Conservation (phyloP, 2,329 filamentous ascomycete genomes). For the Annulohypoxylon truncatum region DNA sequence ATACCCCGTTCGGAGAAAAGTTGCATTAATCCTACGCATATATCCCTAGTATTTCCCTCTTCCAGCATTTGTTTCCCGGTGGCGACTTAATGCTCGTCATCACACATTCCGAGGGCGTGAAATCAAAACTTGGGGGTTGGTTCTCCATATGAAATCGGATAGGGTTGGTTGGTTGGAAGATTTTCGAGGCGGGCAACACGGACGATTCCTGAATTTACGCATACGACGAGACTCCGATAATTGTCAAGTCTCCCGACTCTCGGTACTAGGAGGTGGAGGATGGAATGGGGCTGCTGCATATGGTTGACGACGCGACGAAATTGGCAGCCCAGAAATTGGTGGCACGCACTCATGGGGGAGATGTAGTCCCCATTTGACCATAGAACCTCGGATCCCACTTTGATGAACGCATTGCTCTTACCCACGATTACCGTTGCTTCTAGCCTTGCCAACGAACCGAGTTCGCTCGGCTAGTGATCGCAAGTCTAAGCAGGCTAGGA, state of each 20-base stretch:
- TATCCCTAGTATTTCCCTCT: conserved; percentile 18
- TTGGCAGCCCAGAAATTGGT: conserved; percentile 1
- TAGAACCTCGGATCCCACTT: not conserved
- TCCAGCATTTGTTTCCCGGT: conserved; percentile 25
- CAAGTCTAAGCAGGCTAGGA: not conserved
- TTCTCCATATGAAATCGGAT: conserved; percentile 12
- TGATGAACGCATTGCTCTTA: not conserved
- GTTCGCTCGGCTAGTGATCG: not conserved
- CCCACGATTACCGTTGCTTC: not conserved
- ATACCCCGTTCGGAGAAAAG: not conserved
- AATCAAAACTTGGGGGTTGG: conserved; percentile 8
- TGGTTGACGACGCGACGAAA: conserved; percentile 7
- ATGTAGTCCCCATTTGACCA: not conserved
- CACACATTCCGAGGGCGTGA: conserved; percentile 6
- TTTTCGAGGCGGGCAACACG: conserved; percentile 13
- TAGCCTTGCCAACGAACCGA: not conserved
- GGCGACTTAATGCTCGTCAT: conserved; percentile 12
- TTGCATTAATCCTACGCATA: conserved; percentile 14
- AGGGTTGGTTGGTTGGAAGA: conserved; percentile 13
- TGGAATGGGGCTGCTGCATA: not conserved
- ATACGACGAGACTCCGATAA: conserved; percentile 2
- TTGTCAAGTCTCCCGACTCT: not conserved
- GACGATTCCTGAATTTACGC: conserved; percentile 15
- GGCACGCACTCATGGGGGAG: not conserved
- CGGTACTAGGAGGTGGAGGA: not conserved